Percentiles rank a stretch among this genome's conserved stretches.
phyloP scores from a whole-genome alignment of 768 basidiomycete species.

The Tulasnella sp. region DNA sequence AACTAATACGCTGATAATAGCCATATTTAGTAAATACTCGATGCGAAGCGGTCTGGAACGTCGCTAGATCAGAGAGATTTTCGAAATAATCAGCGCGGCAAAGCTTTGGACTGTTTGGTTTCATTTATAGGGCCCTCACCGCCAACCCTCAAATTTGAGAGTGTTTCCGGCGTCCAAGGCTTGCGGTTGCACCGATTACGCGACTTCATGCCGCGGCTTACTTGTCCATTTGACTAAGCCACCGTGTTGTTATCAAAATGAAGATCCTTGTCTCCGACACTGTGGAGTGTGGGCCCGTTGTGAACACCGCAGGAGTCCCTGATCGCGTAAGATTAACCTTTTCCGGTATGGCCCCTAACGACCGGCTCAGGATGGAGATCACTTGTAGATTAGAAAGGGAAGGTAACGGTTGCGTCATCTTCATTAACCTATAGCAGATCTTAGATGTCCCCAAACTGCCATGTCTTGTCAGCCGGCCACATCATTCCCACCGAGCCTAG shows the following conservation, averaged over 20 bases:
- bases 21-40: background rate
- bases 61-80: background rate
- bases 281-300: background rate
- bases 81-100: background rate
- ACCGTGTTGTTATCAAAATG: background rate
- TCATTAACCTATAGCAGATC: too few relatives aligned
- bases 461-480: too few relatives aligned
- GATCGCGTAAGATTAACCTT: background rate
- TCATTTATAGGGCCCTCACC: background rate
- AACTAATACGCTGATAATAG: background rate
- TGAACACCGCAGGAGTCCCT: background rate
- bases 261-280: background rate
- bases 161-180: background rate
- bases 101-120: background rate
- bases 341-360: background rate
- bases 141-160: background rate
- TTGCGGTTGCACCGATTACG: background rate
- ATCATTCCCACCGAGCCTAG: background rate
- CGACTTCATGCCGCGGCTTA: background rate
- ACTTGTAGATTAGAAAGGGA: too few relatives aligned
- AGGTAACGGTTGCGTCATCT: too few relatives aligned
- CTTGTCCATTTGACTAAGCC: background rate
- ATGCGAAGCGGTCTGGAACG: background rate
- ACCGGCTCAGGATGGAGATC: background rate
- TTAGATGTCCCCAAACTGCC: too few relatives aligned